Evolutionary conservation across 495 filamentous ascomycete genomes (phyloP), one percentile per base, ranked within the genome.

Genomic region (Daldinia vernicosa): DNA sequence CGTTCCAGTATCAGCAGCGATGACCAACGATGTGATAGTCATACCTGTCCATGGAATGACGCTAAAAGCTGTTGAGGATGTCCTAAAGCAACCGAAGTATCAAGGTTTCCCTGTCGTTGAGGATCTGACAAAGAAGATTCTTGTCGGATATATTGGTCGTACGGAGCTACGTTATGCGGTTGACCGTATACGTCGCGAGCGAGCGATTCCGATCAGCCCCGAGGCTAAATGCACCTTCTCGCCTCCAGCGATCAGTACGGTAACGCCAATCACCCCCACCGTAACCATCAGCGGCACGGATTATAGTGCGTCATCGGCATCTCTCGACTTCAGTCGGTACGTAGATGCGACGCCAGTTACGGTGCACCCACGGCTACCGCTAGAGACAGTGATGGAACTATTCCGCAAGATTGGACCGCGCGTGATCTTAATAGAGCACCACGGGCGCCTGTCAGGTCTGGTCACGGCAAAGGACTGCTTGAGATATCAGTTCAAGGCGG

Each of bases 361-460:
- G 2, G 94, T 94, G 6, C 96, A 99, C 75, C 95, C 95, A 0
- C 90, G 93, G 1, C 88, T 98, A 6, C 92, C 95, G 0, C 87
- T 99, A 0, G 95, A 99, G 79, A 99, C 95, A 0, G 95, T 97
- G 50, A 98, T 98, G 93, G 95, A 99, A 77, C 88, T 98, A 50
- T 99, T 99, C 85, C 95, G 95, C 76, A 99, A 99, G 83, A 94
- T 99, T 80, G 95, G 96, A 0, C 95, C 95, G 2, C 89, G 96
- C 1, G 93, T 97, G 12, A 93, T 99, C 58, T 84, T 98, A 15
- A 92, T 98, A 47, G 96, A 99, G 77, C 90, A 97, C 75, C 90
- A 90, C 52, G 95, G 95, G 24, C 86, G 88, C 35, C 85, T 99
- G 3, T 85, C 84, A 0, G 95, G 95, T 2, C 84, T 98, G 5